phyloP scores from a whole-genome alignment of 148 eudicot species.

The Cornus suecica region DNA sequence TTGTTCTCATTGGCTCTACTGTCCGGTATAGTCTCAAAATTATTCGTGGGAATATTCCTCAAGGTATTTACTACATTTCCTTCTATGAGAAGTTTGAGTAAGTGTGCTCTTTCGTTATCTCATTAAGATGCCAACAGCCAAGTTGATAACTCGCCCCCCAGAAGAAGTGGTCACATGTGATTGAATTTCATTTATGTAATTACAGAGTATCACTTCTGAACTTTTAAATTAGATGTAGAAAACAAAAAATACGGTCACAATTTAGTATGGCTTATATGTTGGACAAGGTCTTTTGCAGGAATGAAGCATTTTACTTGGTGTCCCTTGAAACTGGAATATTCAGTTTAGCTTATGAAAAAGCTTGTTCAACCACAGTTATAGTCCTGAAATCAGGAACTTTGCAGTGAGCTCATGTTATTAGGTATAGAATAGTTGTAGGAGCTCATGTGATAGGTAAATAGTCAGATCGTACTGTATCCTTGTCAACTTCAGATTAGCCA shows the following conservation, averaged over 20 bases:
- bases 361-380: background rate
- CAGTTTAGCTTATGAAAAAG: background rate
- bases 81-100: background rate
- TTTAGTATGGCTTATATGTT: background rate
- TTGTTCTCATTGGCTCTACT: constrained; percentile 80
- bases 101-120: background rate
- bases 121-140: background rate
- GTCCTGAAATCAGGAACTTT: too few species aligned
- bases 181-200: background rate
- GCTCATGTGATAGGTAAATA: background rate
- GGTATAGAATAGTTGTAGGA: background rate
- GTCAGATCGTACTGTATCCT: background rate
- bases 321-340: background rate
- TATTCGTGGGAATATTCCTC: constrained; percentile 73
- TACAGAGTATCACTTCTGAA: background rate
- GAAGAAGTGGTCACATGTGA: background rate
- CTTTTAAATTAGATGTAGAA: background rate
- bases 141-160: background rate
- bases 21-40: constrained; percentile 68
- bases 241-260: background rate
- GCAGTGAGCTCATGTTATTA: background rate
- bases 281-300: background rate
- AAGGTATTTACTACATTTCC: constrained; percentile 33
- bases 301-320: background rate
- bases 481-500: background rate